Evolutionary conservation across 805 yeast species (phyloP).

Genomic region (Nakazawaea molendinolei): DNA sequence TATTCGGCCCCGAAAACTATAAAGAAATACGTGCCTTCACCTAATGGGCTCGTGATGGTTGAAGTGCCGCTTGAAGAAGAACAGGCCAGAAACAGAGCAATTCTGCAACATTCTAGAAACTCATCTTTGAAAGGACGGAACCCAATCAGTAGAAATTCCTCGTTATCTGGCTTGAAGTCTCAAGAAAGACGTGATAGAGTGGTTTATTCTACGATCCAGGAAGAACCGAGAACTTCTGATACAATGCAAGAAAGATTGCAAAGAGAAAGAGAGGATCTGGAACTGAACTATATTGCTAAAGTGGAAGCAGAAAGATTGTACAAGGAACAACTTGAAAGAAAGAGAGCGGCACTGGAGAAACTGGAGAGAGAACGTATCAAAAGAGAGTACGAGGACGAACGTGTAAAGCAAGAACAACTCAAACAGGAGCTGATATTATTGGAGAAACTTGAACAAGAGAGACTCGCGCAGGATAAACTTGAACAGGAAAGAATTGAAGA

Average conservation of each 20-base stretch:
- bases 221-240: neutral
- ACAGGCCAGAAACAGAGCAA: slow-evolving; percentile 14
- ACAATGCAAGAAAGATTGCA: slow-evolving; percentile 3
- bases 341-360: slow-evolving; percentile 30
- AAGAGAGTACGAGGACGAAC: slow-evolving; percentile 20
- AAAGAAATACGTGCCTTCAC: slow-evolving; percentile 68
- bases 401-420: slow-evolving; percentile 29
- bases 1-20: slow-evolving; percentile 35
- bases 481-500: slow-evolving; percentile 8
- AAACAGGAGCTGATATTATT: slow-evolving; percentile 19
- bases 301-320: slow-evolving; percentile 24
- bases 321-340: slow-evolving; percentile 29
- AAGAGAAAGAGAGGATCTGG: slow-evolving; percentile 19
- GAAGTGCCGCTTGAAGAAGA: slow-evolving; percentile 51
- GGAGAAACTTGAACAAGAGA: slow-evolving; percentile 21
- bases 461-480: slow-evolving; percentile 19
- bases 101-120: slow-evolving; percentile 10
- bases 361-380: slow-evolving; percentile 30
- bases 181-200: slow-evolving; percentile 11
- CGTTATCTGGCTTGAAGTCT: slow-evolving; percentile 16
- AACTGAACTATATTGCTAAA: slow-evolving; percentile 19
- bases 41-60: slow-evolving; percentile 59
- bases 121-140: slow-evolving; percentile 10
- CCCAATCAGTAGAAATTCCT: slow-evolving; percentile 14
- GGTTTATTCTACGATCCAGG: neutral